Base-by-base conservation (phyloP, 129 eudicot species). In the Mikania micrantha region DNA sequence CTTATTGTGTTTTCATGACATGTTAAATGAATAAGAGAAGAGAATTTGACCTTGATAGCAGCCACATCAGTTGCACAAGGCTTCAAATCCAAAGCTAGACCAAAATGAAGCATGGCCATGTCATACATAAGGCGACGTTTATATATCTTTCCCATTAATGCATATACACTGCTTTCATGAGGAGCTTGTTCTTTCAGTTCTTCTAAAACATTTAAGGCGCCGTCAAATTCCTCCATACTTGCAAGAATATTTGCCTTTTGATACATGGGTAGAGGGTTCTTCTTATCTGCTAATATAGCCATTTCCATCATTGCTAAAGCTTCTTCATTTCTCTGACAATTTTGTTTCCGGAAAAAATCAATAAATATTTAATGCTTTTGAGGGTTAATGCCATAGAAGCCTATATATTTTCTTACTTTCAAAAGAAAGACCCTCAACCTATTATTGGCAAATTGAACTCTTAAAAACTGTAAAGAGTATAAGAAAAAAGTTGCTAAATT, bases 1-100 rank as follows among this genome's bases (percentile, higher is more conserved):
- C n/a, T n/a, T n/a, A n/a, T n/a, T 3, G 36, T 32, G 36, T 32
- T n/a, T n/a, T n/a, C n/a, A n/a, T n/a, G n/a, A n/a, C 7, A 3
- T 32, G n/a, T 21, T 50, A 50, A 54, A 12, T 56, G 45, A 39
- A 11, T 12, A 11, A 28, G 19, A 48, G 17, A 72, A 39, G 9
- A 10, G 69, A 67, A 67, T 57, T 32, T 39, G 19, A 94, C 99
- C 99, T 94, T 94, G 31, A 94, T 94, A 50, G 86, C 67, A 71
- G 99, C 99, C 60, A 94, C 99, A 78, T 94, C 99, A 1, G 99
- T 81, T 40, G 99, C 94, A 31, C 97, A 83, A 74, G 99, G 99
- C 81, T 90, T 94, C 80, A 94, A 71, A 82, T 94, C 97, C 83
- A 94, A 78, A 34, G 97, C 97, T n/a, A 87, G 77, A 77, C 99